Conservation (phyloP, 495 filamentous ascomycete genomes). For the Jackrogersella minutella region DNA sequence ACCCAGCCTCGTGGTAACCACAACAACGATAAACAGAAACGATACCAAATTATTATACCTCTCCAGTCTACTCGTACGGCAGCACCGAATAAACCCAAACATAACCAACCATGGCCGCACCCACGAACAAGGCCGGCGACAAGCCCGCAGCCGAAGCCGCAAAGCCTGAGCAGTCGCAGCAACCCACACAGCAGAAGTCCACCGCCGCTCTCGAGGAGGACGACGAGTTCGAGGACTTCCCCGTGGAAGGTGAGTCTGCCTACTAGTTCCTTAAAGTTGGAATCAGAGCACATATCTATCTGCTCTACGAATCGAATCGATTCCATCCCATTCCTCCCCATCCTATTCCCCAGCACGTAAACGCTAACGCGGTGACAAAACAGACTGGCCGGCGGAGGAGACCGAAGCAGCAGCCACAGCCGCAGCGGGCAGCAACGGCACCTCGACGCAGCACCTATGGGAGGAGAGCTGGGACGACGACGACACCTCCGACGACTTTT, state of each 20-base stretch:
- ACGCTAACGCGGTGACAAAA: not conserved
- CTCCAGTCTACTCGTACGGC: too few species aligned
- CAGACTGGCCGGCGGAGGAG: slow-evolving; percentile 90
- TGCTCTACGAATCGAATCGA: too few species aligned
- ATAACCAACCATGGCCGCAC: slow-evolving; percentile 34
- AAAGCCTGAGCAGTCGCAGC: slow-evolving; percentile 50
- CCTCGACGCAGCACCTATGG: slow-evolving; percentile 82
- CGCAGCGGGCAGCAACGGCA: slow-evolving; percentile 48
- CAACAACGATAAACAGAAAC: not conserved
- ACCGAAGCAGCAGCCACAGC: slow-evolving; percentile 70
- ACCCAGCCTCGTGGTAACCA: slow-evolving; percentile 18
- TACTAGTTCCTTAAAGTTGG: not conserved
- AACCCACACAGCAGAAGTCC: slow-evolving; percentile 43
- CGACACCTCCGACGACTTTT: slow-evolving; percentile 96
- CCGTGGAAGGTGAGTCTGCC: slow-evolving; percentile 78
- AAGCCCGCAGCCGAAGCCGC: slow-evolving; percentile 58
- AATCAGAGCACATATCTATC: not conserved
- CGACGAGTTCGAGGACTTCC: slow-evolving; percentile 99
- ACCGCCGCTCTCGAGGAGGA: slow-evolving; percentile 85
- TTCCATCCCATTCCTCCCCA: not conserved
- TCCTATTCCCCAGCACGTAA: not conserved
- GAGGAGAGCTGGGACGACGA: slow-evolving; percentile 99
- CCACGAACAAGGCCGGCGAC: slow-evolving; percentile 43
- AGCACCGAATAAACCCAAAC: not conserved
- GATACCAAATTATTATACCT: too few species aligned